Evolutionary conservation across 345 rosid genomes (phyloP).

Genomic region (Lumnitzera littorea): DNA sequence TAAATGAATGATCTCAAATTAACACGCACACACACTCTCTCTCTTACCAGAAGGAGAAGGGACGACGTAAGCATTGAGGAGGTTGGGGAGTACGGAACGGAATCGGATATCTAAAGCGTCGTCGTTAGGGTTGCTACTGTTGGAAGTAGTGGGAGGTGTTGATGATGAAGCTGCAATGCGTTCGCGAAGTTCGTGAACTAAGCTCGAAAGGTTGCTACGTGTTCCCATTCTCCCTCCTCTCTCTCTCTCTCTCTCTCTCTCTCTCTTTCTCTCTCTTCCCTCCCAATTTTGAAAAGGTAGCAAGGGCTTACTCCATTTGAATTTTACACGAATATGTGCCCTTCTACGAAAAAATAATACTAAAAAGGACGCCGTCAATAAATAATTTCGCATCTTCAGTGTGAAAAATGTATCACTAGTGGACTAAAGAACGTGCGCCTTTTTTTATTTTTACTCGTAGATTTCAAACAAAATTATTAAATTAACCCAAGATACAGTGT

Average conservation of each 20-base stretch:
- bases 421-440: too few species aligned
- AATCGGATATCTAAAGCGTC: conserved; percentile 58
- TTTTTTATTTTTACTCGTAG: too few species aligned
- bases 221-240: conserved; percentile 6
- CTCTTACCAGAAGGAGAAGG: conserved; percentile 64
- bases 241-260: too few species aligned
- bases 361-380: too few species aligned
- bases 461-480: too few species aligned
- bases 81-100: conserved; percentile 73
- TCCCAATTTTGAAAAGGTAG: conserved; percentile 20
- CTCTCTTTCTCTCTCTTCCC: conserved; percentile 19
- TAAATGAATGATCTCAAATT: background rate
- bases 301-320: background rate
- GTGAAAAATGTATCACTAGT: too few species aligned
- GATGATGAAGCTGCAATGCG: conserved; percentile 71
- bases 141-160: conserved; percentile 26
- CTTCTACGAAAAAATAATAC: background rate
- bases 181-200: conserved; percentile 80
- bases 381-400: too few species aligned
- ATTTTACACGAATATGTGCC: background rate
- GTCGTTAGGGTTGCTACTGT: conserved; percentile 29
- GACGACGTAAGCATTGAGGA: conserved; percentile 62
- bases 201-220: conserved; percentile 51
- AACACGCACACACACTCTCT: background rate
- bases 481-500: too few species aligned